Base-by-base conservation (phyloP, 1,284 basidiomycete genomes). In the Cutaneotrichosporon sp. region DNA sequence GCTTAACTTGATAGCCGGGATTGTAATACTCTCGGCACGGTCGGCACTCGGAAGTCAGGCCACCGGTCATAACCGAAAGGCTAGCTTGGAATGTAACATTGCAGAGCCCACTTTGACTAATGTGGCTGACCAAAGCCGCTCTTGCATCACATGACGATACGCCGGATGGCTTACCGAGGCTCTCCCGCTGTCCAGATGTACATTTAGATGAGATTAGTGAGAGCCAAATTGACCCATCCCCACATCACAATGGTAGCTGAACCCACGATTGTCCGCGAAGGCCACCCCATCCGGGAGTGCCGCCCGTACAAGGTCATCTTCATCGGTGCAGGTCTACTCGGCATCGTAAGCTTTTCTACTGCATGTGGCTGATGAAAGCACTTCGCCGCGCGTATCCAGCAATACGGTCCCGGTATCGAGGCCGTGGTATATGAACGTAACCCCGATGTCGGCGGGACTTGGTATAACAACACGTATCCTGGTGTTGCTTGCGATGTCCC, bases 391-490 rank as follows among this genome's bases (percentile, higher is more conserved):
- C 61, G 61, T 36, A 57, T 62, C 36, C 61, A 62, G 49, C 55
- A 62, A 55, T 62, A 32, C 30, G 61, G 61, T 11, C 61, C 56
- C 3, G 61, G 61, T 10, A 62, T 62, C 61, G 31, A 58, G 36
- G 42, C 60, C 4, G 53, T 56, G 16, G 42, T 46, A 18, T 63
- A 63, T 50, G 61, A 63, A 40, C 56, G 61, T 31, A 58, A 58
- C 56, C 55, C 56, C 31, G 61, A 63, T n/a, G 50, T 63, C n/a
- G 61, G 61, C 16, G 61, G 61, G 31, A 58, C 56, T 0, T 63
- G 61, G 72, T 72, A 70, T 64, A 65, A 67, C 70, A 74, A 74
- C 64, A 65, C 61, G 10, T 74, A 74, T 52, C 72, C 73, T 4
- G 73, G 73, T 18, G 68, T 67, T 22, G 58, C 67, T n/a, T 73